Evolutionary conservation across 768 basidiomycete species (phyloP), one percentile per base, ranked within the genome.

Genomic region (Mycena pura): DNA sequence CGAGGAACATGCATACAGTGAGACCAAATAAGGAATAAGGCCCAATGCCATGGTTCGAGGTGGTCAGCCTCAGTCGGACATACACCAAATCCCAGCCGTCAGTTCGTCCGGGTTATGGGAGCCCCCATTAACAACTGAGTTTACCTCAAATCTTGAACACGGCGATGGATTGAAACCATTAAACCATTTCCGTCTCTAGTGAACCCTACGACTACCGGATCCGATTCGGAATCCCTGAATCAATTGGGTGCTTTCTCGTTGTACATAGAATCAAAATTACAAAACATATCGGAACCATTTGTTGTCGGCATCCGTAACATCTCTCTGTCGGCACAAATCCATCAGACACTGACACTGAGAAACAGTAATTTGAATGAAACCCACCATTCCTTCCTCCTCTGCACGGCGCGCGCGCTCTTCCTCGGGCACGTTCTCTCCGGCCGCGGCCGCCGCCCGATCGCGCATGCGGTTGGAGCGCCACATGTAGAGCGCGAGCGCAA

Each of bases 401-500:
- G 67, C 66, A 7, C 39, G 58, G 15, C 56, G 44, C 21, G 31
- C 55, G 32, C 69, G 47, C 36, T 60, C 62, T 27, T 60, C 65
- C 39, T 58, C 55, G 1, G 64, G 22, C 2, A 64, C 31, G 17
- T 60, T 45, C 34, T 69, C 64, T 19, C 69, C 65, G n/a, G 60
- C 17, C 13, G 36, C 55, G 10, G 19, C 38, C 8, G 67, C 63
- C 3, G 39, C 39, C 25, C 57, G 57, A 59, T 76, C 67, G 21
- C 73, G 66, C 48, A 67, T 28, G 2, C 65, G 58, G 56, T 74
- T 76, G n/a, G 67, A 69, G 51, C 68, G 69, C 62, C 61, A 69
- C 74, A 76, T 76, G 57, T 74, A 76, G 15, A 65, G 10, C 5
- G 69, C 72, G 28, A 76, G 66, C 14, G 68, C n/a, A 13, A 73